Evolutionary conservation across 139 green algal genomes (phyloP), one percentile per base, ranked within the genome.

Genomic region (Tetradesmus obliquus): DNA sequence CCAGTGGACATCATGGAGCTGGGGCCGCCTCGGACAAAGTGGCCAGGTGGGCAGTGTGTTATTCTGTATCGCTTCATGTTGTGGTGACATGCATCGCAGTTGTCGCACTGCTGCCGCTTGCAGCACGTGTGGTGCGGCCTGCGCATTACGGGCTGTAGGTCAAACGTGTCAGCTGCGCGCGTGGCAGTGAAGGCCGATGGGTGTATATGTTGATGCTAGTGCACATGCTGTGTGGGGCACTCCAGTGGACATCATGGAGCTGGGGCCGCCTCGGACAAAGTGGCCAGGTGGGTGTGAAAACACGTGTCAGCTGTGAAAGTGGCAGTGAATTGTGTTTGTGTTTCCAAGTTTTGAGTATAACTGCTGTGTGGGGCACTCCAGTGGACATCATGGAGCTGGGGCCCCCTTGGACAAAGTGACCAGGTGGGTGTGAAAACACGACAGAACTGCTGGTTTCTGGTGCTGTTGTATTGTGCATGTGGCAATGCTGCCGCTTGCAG

Each of bases 221-320:
- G 12, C 72, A 71, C n/a, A n/a, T n/a, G 60, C 24, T 17, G 60
- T 74, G 12, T 69, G 79, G 45, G 84, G 84, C 53, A 74, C 71
- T 12, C 13, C n/a, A 62, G 8, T 54, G 3, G 86, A 84, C 60
- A 0, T 84, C 3, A 12, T 90, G 53, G 13, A 84, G 69, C 22
- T 90, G 53, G 86, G 86, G n/a, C 86, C 86, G 3, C 86, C 71
- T 7, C 84, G 86, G 86, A 83, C 54, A 2, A 90, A 90, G 57
- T 84, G 8, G 60, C 60, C 10, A 19, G 60, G 60, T 71, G 8
- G 60, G 60, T 71, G n/a, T n/a, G n/a, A n/a, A n/a, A n/a, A n/a
- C n/a, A n/a, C n/a, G n/a, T n/a, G n/a, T n/a, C n/a, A n/a, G n/a
- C n/a, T n/a, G n/a, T n/a, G n/a, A n/a, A n/a, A n/a, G n/a, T n/a